Percentiles rank a stretch among this genome's conserved stretches.
Evolutionary conservation across 106 monocot genomes (phyloP).

Genomic region (Platanthera zijinensis): DNA sequence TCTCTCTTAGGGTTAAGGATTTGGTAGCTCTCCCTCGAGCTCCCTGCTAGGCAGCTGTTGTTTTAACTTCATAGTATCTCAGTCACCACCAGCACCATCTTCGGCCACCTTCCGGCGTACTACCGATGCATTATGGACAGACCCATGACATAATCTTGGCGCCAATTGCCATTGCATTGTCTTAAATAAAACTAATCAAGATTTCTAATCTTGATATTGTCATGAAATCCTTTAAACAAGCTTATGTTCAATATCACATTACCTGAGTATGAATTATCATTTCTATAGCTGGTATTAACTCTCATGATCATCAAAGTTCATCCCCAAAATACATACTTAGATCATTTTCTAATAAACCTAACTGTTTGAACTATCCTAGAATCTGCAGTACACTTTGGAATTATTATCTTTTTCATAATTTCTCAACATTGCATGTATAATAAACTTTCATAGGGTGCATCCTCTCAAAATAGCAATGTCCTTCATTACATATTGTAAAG

Average conservation of each 20-base stretch:
- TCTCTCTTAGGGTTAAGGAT: too few species aligned
- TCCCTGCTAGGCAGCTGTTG: too few species aligned
- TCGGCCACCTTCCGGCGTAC: too few species aligned
- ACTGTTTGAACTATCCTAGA: background rate
- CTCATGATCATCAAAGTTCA: background rate
- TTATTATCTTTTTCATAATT: background rate
- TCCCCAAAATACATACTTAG: background rate
- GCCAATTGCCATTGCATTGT: background rate
- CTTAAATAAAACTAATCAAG: background rate
- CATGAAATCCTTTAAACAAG: too few species aligned
- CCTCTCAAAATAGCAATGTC: background rate
- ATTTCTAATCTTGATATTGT: too few species aligned
- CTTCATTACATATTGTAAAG: background rate
- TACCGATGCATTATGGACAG: too few species aligned
- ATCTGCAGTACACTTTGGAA: background rate
- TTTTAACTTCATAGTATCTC: too few species aligned
- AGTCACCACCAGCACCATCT: too few species aligned
- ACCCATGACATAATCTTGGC: background rate
- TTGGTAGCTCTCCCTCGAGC: too few species aligned
- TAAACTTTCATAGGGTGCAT: too few species aligned
- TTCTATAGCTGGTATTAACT: background rate
- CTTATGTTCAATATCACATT: background rate
- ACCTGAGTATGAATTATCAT: background rate
- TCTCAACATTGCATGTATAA: too few species aligned
- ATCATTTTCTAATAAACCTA: too few species aligned